phyloP scores from a whole-genome alignment of 768 basidiomycete species.

The Pisolithus microcarpus region DNA sequence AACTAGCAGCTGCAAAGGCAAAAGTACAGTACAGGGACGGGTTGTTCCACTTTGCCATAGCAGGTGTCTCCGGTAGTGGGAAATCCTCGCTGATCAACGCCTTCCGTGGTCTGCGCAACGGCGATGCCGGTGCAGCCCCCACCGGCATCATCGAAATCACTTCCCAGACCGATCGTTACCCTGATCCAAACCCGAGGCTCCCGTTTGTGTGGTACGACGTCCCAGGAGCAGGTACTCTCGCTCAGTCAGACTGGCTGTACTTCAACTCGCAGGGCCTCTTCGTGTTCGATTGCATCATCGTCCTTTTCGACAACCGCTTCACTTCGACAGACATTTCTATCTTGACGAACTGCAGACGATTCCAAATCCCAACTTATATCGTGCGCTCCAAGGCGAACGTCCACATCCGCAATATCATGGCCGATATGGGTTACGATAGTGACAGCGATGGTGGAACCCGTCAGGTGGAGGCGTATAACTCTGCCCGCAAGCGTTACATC shows the following conservation, averaged over 20 bases:
- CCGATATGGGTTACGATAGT: conserved; percentile 6
- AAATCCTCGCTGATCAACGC: conserved; percentile 27
- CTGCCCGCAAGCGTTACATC: conserved; percentile 13
- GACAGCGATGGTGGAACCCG: conserved; percentile 1
- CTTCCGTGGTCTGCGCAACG: conserved; percentile 19
- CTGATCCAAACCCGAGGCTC: conserved; percentile 12
- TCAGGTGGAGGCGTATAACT: conserved; percentile 1
- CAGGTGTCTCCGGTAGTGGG: conserved; percentile 20
- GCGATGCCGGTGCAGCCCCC: conserved; percentile 12
- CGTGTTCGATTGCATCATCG: conserved; percentile 13
- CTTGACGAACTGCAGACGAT: conserved; percentile 9
- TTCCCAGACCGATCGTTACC: conserved; percentile 11
- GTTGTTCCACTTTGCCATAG: conserved; percentile 22
- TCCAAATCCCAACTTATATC: conserved; percentile 11
- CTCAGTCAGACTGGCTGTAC: conserved; percentile 20
- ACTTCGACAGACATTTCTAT: conserved; percentile 10
- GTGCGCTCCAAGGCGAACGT: conserved; percentile 15
- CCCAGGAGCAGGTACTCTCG: conserved; percentile 23
- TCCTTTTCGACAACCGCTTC: conserved; percentile 14
- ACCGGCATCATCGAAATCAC: conserved; percentile 22
- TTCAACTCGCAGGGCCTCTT: conserved; percentile 23
- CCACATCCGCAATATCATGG: conserved; percentile 11
- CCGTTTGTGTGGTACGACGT: conserved; percentile 23
- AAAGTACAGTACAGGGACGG: conserved; percentile 12
- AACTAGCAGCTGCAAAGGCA: conserved; percentile 3